Conservation (phyloP, 768 basidiomycete species). For the Phylloporus sp. region DNA sequence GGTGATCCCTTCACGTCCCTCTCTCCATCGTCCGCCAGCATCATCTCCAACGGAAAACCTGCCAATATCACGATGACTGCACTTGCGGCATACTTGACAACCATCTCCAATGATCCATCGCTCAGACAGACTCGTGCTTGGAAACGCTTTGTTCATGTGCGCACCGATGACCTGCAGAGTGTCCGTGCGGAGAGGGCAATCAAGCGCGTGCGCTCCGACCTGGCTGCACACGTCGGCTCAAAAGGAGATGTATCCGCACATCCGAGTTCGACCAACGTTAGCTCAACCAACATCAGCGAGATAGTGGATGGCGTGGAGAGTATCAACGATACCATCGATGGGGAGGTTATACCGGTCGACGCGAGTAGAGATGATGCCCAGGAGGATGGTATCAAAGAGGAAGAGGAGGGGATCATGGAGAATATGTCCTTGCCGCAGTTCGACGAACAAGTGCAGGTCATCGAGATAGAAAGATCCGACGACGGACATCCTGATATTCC, state of each 20-base stretch:
- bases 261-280: constrained; percentile 22
- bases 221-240: constrained; percentile 63
- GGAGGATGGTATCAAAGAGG: constrained; percentile 26
- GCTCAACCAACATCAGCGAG: constrained; percentile 32
- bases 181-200: constrained; percentile 83
- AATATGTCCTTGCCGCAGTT: constrained; percentile 3
- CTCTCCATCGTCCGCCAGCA: constrained; percentile 27
- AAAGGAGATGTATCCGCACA: constrained; percentile 26
- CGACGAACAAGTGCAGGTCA: constrained; percentile 10
- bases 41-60: constrained; percentile 16
- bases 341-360: constrained; percentile 17
- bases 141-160: constrained; percentile 82
- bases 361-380: constrained; percentile 12
- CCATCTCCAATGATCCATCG: constrained; percentile 61
- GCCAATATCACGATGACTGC: constrained; percentile 56
- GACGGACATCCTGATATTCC: constrained; percentile 12
- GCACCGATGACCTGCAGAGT: constrained; percentile 86
- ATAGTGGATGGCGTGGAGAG: constrained; percentile 31
- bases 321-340: constrained; percentile 24
- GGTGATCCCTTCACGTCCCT: constrained; percentile 58
- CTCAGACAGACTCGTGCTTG: constrained; percentile 67
- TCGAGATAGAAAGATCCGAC: constrained; percentile 24
- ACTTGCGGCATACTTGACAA: constrained; percentile 78
- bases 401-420: constrained; percentile 17
- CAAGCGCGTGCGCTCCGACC: constrained; percentile 82